A percentile compares a stretch with the other conserved stretches of the same genome.
Conservation (phyloP, 1,284 basidiomycete species). For the Ceratobasidium sp. region DNA sequence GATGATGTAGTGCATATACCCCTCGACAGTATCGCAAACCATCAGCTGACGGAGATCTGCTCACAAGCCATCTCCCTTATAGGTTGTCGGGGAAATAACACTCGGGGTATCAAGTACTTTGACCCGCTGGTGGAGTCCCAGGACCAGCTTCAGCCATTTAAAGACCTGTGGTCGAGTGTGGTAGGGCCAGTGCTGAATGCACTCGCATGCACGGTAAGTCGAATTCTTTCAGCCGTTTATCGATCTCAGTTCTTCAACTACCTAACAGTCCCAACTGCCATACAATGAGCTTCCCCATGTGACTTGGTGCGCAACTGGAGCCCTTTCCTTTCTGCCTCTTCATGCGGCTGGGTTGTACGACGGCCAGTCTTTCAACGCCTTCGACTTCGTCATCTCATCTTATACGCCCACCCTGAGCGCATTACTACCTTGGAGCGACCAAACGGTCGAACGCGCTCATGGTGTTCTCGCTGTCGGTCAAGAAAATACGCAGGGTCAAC, state of each 20-base stretch:
- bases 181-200: constrained; percentile 34
- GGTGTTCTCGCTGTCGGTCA: constrained; percentile 42
- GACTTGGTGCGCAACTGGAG: constrained; percentile 31
- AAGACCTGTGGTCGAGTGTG: constrained; percentile 29
- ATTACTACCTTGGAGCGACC: neutral
- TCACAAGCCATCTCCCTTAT: neutral
- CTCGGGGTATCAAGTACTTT: constrained; percentile 1
- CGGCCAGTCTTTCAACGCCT: neutral
- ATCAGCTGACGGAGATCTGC: neutral
- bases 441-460: neutral
- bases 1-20: constrained; percentile 37
- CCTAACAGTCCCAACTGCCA: neutral
- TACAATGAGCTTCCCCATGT: constrained; percentile 2
- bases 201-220: neutral
- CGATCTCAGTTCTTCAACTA: neutral
- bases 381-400: constrained; percentile 19
- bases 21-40: neutral
- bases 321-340: constrained; percentile 22
- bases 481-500: constrained; percentile 16
- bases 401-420: constrained; percentile 19
- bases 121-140: neutral
- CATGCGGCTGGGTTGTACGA: constrained; percentile 19
- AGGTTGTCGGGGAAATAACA: neutral
- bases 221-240: neutral
- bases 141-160: neutral